These are phyloP conservation scores for Westerdykella ornata DNA, from an alignment of 2,329 filamentous ascomycete species.

Conservation along the genomic window DNA sequence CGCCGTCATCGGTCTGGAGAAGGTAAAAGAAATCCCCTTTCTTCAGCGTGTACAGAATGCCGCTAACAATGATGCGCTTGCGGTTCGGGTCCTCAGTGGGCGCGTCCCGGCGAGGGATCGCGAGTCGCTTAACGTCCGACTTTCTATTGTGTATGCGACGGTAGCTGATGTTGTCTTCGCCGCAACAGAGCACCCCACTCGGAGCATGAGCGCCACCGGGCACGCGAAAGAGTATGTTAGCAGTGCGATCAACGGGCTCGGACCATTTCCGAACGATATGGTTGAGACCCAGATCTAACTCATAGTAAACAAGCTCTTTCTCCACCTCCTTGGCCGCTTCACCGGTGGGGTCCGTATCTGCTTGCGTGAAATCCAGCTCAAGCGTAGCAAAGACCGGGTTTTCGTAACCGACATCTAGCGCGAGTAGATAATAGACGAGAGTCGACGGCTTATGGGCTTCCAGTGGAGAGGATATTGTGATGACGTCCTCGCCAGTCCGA, in stretches of 20 bases:
- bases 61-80: slow-evolving; percentile 78
- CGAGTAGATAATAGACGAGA: slow-evolving; percentile 78
- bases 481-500: slow-evolving; percentile 84
- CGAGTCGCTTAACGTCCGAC: slow-evolving; percentile 78
- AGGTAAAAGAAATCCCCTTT: slow-evolving; percentile 91
- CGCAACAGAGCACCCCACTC: slow-evolving; percentile 90
- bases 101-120: slow-evolving; percentile 79
- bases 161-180: slow-evolving; percentile 91
- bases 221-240: slow-evolving; percentile 88
- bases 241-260: slow-evolving; percentile 82
- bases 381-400: slow-evolving; percentile 94
- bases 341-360: slow-evolving; percentile 84
- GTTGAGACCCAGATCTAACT: slow-evolving; percentile 91
- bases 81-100: slow-evolving; percentile 86
- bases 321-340: slow-evolving; percentile 74
- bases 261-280: slow-evolving; percentile 97
- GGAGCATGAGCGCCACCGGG: slow-evolving; percentile 90
- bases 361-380: slow-evolving; percentile 87
- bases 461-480: slow-evolving; percentile 93
- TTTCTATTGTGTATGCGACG: slow-evolving; percentile 69
- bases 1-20: slow-evolving; percentile 93
- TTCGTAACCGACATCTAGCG: slow-evolving; percentile 90
- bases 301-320: slow-evolving; percentile 92
- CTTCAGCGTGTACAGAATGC: slow-evolving; percentile 96
- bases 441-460: slow-evolving; percentile 93